phyloP scores from a whole-genome alignment of 1,284 basidiomycete genomes.

The Leucocoprinus gongylophorus region DNA sequence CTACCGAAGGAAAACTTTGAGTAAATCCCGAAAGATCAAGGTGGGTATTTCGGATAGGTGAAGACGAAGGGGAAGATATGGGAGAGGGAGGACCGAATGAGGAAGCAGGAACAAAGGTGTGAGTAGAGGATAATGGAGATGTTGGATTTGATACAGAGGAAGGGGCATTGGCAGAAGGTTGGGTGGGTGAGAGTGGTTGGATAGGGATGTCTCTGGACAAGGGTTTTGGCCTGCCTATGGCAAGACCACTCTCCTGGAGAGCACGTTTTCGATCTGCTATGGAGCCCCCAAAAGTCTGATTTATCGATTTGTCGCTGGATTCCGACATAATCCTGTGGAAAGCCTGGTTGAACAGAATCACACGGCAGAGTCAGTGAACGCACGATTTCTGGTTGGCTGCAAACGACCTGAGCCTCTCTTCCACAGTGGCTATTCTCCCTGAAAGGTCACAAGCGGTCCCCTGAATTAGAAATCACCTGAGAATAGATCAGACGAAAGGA shows the following conservation, averaged over 20 bases:
- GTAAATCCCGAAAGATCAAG: constrained; percentile 47
- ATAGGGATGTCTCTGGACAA: constrained; percentile 42
- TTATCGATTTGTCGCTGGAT: constrained; percentile 14
- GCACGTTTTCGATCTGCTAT: constrained; percentile 68
- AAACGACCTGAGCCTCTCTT: constrained; percentile 50
- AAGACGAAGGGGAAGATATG: constrained; percentile 49
- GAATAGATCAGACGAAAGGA: constrained; percentile 8
- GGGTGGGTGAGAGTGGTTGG: constrained; percentile 31
- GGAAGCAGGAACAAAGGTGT: constrained; percentile 59
- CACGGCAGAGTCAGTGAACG: constrained; percentile 17
- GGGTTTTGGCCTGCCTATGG: constrained; percentile 43
- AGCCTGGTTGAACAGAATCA: background rate
- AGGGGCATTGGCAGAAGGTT: constrained; percentile 21
- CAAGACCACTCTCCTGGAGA: constrained; percentile 60
- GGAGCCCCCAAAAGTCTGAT: constrained; percentile 39
- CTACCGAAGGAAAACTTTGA: constrained; percentile 63
- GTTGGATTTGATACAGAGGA: constrained; percentile 24
- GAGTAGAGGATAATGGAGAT: constrained; percentile 34
- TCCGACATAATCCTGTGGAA: constrained; percentile 1
- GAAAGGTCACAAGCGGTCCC: constrained; percentile 44
- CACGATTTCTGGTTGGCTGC: constrained; percentile 45
- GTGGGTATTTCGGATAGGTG: constrained; percentile 33
- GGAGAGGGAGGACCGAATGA: constrained; percentile 69
- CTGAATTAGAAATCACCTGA: constrained; percentile 29
- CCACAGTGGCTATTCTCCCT: constrained; percentile 42